Base-by-base conservation (phyloP, 2,329 filamentous ascomycete species). In the Coniochaeta sp. region DNA sequence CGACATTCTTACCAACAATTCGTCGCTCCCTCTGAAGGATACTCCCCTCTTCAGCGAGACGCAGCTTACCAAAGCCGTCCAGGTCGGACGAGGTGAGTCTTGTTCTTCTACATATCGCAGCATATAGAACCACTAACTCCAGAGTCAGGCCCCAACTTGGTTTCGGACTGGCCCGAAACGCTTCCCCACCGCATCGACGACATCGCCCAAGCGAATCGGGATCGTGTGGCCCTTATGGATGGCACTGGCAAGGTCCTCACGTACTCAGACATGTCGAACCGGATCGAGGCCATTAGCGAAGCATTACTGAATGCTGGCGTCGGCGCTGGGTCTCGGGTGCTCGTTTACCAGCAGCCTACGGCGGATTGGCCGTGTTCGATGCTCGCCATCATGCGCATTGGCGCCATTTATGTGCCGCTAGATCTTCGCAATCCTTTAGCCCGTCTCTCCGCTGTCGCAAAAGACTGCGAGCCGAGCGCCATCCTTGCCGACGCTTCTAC, bases 341-440 rank as follows among this genome's bases (percentile, higher is more conserved):
- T 65, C 0, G 75, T 82, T 1, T 74, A 78, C 57, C 73, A 75
- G 40, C 58, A 76, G 4, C 69, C 79, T 0, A 63, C 67, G 0
- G 40, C 66, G 0, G 72, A 78, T 43, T 75, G 67, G 67, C 65
- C 76, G 6, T 67, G 60, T 43, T 74, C 72, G 0, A 62, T 80
- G 50, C 69, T 80, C 3, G 79, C 74, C 8, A 75, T 80, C 43
- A 62, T 72, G 59, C 67, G 70, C 0, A 58, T 75, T 14, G 77
- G 77, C 1, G 70, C 67, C 8, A 65, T 72, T 1, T 76, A 76
- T 38, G 67, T 78, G 5, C 76, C 76, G 2, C 66, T 82, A 0
- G 80, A 82, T 59, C 54, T 68, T 0, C 62, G 66, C 0, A 70
- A 67, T 11, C 66, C 70, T 1, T 17, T 67, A 0, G 22, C 66